Base-by-base conservation (phyloP, 768 basidiomycete species). In the Kondoa subrosea region DNA sequence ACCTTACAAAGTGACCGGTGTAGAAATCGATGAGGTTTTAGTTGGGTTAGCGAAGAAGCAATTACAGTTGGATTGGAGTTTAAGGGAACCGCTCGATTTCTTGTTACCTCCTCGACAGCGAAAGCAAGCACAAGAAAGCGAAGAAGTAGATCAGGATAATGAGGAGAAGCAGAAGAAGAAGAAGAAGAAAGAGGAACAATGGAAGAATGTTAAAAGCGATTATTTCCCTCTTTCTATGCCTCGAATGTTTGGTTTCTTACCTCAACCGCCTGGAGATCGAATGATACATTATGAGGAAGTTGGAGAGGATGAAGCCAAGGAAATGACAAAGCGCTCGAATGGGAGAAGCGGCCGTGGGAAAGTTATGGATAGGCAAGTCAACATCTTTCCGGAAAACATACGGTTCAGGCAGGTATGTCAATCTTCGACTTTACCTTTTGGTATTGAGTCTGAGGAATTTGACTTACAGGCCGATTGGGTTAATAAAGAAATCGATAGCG, bases 221-320 rank as follows among this genome's bases (percentile, higher is more conserved):
- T 84, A 89, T 77, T 92, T 92, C 73, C 91, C 90, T 0, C 77
- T 80, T 0, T 87, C 89, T 0, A 84, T 85, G 76, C 83, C 85
- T 66, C 85, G 89, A 62, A 84, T 82, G 75, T 84, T 87, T 70
- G 89, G 87, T 0, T 82, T 84, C 2, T 80, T 91, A 0, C 87
- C 87, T 1, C 81, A 87, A 14, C 87, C 87, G 0, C 77, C 81
- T 8, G 76, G 77, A 0, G 60, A 73, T 59, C 63, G 74, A 64
- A 69, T 77, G 21, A 25, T 72, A 4, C 66, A 34, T 4, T 31
- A 68, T 34, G 65, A 69, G 30, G 32, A 63, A 56, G 56, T 64
- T 59, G 63, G 65, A 17, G 32, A 61, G 31, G 29, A 66, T 21
- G 68, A 70, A 40, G 29, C 62, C 27, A 64, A 65, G 56, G 64